Percentiles rank a stretch among this genome's conserved stretches.
phyloP scores from a whole-genome alignment of 352 stramenopile genomes.

The Phytophthora constricta region DNA sequence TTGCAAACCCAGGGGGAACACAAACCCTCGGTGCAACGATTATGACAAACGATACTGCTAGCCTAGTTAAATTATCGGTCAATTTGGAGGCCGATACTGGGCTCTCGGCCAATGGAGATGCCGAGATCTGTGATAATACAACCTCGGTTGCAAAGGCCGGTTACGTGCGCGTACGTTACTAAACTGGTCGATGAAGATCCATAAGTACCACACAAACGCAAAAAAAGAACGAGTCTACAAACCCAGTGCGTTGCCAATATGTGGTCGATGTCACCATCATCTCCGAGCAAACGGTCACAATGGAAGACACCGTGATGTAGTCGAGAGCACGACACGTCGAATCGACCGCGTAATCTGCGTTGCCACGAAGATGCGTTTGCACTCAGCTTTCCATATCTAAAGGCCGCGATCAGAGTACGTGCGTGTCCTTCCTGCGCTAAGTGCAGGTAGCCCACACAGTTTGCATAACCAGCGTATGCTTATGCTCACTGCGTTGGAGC shows the following conservation, averaged over 20 bases:
- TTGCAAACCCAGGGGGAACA: no score
- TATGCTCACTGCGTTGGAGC: conserved; percentile 34
- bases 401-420: conserved; percentile 20
- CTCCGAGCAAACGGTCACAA: conserved; percentile 5
- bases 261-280: conserved; percentile 3
- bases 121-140: no score
- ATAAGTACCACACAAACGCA: conserved; percentile 27
- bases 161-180: no score
- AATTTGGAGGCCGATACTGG: no score
- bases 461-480: conserved; percentile 20
- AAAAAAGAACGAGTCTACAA: conserved; percentile 16
- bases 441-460: conserved; percentile 29
- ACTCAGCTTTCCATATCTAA: conserved; percentile 14
- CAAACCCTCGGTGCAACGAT: no score
- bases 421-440: conserved; percentile 11
- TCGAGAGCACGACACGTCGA: conserved; percentile 31
- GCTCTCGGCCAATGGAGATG: no score
- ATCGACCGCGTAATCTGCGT: conserved; percentile 30
- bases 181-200: conserved; percentile 24
- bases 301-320: conserved; percentile 25
- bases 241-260: conserved; percentile 12
- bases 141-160: no score
- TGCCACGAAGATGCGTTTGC: conserved; percentile 20
- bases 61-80: no score
- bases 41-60: no score